Percentiles rank a stretch among this genome's conserved stretches.
Evolutionary conservation across 441 rosid genomes (phyloP).

Genomic region (Adansonia gregorii): DNA sequence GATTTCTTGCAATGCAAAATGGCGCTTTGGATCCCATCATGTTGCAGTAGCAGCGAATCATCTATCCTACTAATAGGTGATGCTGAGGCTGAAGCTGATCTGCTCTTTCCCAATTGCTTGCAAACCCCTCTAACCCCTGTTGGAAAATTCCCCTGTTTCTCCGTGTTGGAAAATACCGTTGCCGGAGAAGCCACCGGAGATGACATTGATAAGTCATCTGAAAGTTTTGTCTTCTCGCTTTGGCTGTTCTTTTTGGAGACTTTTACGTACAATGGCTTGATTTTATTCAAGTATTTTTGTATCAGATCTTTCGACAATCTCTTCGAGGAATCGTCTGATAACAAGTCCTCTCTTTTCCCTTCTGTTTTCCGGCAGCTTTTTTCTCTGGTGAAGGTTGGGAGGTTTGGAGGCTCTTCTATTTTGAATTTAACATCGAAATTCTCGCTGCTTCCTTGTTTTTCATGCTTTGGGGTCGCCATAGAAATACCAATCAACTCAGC

Average conservation of each 20-base stretch:
- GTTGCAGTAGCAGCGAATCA: slow-evolving; percentile 55
- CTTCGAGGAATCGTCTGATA: slow-evolving; percentile 33
- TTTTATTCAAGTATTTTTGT: slow-evolving; percentile 50
- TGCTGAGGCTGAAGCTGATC: slow-evolving; percentile 53
- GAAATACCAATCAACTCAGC: slow-evolving; percentile 23
- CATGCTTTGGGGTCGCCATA: slow-evolving; percentile 27
- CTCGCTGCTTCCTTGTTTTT: slow-evolving; percentile 29
- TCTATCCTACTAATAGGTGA: slow-evolving; percentile 55
- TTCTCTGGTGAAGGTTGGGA: slow-evolving; percentile 27
- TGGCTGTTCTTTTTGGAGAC: slow-evolving; percentile 35
- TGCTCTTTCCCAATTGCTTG: slow-evolving; percentile 73
- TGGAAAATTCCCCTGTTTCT: slow-evolving; percentile 43
- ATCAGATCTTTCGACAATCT: slow-evolving; percentile 44
- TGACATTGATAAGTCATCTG: slow-evolving; percentile 21
- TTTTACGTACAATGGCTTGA: slow-evolving; percentile 52
- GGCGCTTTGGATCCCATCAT: slow-evolving; percentile 72
- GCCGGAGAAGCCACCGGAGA: slow-evolving; percentile 45
- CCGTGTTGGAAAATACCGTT: slow-evolving; percentile 34
- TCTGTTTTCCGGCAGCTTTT: slow-evolving; percentile 27
- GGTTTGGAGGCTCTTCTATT: slow-evolving; percentile 30
- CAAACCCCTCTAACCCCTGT: slow-evolving; percentile 38
- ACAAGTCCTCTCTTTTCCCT: slow-evolving; percentile 31
- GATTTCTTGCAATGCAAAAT: slow-evolving; percentile 75
- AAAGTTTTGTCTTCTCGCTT: slow-evolving; percentile 24
- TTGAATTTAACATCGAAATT: slow-evolving; percentile 37